phyloP scores from a whole-genome alignment of 805 yeast species.

The Candida chauliodis region DNA sequence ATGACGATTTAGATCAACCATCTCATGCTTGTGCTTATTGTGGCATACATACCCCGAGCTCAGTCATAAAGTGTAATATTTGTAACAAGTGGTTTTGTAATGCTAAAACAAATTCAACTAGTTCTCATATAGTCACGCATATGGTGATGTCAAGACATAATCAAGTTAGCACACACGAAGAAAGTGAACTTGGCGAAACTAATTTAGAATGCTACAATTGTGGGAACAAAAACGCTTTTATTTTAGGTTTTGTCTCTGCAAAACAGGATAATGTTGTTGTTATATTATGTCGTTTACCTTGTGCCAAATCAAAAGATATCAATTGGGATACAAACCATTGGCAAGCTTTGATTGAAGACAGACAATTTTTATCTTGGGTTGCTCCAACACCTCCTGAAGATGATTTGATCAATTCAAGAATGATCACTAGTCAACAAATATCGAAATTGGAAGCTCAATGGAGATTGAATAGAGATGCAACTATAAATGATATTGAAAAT shows the following conservation, averaged over 20 bases:
- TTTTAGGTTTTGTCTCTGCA: conserved; percentile 84
- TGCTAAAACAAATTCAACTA: conserved; percentile 49
- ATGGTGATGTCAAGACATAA: conserved; percentile 78
- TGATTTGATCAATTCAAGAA: conserved; percentile 51
- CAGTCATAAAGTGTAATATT: conserved; percentile 70
- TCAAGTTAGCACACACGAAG: conserved; percentile 68
- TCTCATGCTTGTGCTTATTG: conserved; percentile 59
- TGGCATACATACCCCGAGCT: conserved; percentile 60
- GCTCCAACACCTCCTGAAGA: conserved; percentile 68
- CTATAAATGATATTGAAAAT: conserved; percentile 50
- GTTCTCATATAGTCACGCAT: conserved; percentile 85
- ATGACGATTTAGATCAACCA: conserved; percentile 4
- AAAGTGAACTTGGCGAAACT: conserved; percentile 83
- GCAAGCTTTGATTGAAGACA: conserved; percentile 80
- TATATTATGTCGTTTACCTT: conserved; percentile 81
- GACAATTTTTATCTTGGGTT: conserved; percentile 79
- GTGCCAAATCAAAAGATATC: conserved; percentile 70
- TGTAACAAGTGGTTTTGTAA: conserved; percentile 93
- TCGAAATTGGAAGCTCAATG: conserved; percentile 74
- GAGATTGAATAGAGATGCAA: conserved; percentile 69
- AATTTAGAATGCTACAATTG: conserved; percentile 87
- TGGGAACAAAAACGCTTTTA: conserved; percentile 75
- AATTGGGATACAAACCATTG: conserved; percentile 88
- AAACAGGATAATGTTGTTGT: conserved; percentile 84
- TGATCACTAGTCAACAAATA: conserved; percentile 63